Percentiles rank a stretch among this genome's conserved stretches.
Evolutionary conservation across 768 basidiomycete genomes (phyloP).

Genomic region (Phlebiopsis flavidoalba): DNA sequence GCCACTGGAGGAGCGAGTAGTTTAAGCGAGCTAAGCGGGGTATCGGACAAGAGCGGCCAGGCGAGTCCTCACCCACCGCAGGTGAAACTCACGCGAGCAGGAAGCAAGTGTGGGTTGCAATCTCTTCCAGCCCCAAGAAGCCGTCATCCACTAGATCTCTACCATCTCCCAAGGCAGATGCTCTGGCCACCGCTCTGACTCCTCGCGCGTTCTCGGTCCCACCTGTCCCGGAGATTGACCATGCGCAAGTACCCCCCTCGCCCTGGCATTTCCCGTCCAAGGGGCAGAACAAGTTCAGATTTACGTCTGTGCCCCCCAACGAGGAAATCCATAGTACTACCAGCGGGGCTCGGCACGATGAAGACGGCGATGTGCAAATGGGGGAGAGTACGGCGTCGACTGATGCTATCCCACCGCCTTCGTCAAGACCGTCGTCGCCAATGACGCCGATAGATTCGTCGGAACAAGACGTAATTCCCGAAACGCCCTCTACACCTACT

Average conservation of each 20-base stretch:
- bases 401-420: background rate
- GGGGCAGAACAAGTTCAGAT: slow-evolving; percentile 7
- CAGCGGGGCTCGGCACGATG: background rate
- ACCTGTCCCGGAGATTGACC: slow-evolving; percentile 14
- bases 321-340: background rate
- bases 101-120: background rate
- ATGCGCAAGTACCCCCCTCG: slow-evolving; percentile 14
- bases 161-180: background rate
- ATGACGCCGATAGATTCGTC: background rate
- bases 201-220: slow-evolving; percentile 16
- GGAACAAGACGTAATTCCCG: background rate
- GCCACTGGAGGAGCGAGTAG: slow-evolving; percentile 1
- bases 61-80: background rate
- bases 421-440: background rate
- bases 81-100: background rate
- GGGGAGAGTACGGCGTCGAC: background rate
- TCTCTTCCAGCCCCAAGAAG: background rate
- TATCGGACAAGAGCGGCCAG: background rate
- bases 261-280: slow-evolving; percentile 14
- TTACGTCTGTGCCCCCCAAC: slow-evolving; percentile 15
- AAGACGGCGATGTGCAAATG: slow-evolving; percentile 3
- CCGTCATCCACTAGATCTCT: slow-evolving; percentile 9
- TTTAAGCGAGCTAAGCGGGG: slow-evolving; percentile 7
- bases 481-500: background rate
- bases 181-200: background rate